These are phyloP conservation scores for Eimeria sp. DNA, from an alignment of 169 alveolate genomes.

Conservation along the genomic window DNA sequence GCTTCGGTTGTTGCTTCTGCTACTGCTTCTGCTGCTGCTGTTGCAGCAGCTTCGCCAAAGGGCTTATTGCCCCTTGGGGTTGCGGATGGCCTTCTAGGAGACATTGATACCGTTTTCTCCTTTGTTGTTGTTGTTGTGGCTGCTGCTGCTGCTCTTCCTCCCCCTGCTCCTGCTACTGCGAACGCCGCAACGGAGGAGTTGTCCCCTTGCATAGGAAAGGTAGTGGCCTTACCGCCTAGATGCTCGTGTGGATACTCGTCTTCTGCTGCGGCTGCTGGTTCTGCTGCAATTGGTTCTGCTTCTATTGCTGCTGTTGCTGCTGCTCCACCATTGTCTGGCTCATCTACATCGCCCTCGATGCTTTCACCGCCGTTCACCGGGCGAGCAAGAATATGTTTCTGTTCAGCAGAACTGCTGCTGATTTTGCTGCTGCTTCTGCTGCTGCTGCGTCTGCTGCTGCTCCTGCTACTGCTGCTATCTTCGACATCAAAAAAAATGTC, in stretches of 20 bases:
- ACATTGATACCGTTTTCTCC: background rate
- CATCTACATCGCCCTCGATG: background rate
- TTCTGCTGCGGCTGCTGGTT: no score
- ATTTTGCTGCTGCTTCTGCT: background rate
- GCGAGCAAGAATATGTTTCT: background rate
- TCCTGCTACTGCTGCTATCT: background rate
- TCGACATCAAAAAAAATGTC: no score
- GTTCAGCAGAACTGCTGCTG: no score
- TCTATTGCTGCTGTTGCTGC: background rate
- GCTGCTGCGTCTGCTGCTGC: background rate
- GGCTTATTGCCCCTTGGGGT: background rate
- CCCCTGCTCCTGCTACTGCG: no score
- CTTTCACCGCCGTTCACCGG: background rate
- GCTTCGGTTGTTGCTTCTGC: background rate
- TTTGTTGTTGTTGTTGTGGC: no score
- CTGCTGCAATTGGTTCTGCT: no score
- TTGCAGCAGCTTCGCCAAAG: background rate
- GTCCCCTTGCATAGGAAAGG: no score
- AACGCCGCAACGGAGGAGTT: no score
- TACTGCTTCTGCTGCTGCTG: background rate
- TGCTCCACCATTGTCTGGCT: background rate
- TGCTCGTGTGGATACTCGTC: background rate
- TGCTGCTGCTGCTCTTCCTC: no score
- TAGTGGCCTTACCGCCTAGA: background rate
- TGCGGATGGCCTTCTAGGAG: background rate